phyloP scores from a whole-genome alignment of 257 asterid species.

The Jasminum sambac region DNA sequence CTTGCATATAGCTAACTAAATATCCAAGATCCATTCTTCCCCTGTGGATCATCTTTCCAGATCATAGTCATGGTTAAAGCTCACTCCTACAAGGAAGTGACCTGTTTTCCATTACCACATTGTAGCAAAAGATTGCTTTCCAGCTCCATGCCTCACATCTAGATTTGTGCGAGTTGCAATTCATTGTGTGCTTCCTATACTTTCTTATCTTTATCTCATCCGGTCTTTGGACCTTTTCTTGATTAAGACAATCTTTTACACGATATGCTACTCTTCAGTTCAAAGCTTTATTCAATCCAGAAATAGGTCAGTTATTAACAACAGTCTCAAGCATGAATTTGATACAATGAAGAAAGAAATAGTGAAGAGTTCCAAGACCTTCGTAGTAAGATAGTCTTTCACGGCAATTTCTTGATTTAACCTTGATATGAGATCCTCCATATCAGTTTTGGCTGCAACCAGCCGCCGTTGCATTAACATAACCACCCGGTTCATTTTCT shows the following conservation, averaged over 20 bases:
- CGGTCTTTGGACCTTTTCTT: not conserved
- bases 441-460: conserved; percentile 82
- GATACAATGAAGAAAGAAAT: conserved; percentile 13
- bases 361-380: conserved; percentile 51
- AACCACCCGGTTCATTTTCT: conserved; percentile 74
- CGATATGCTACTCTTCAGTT: not conserved
- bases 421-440: conserved; percentile 98
- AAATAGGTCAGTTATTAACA: not conserved
- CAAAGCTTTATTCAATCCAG: not conserved
- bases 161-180: conserved; percentile 4
- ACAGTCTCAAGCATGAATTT: conserved; percentile 12
- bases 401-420: conserved; percentile 93
- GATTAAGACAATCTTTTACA: not conserved
- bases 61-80: not conserved
- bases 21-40: not conserved
- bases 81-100: not conserved
- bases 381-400: conserved; percentile 89
- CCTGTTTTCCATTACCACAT: not conserved
- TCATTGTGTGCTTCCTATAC: conserved; percentile 3
- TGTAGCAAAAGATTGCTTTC: not conserved
- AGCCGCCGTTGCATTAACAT: conserved; percentile 74
- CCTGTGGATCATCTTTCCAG: not conserved
- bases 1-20: not conserved
- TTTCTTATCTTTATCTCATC: not conserved
- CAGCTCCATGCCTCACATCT: conserved; percentile 13